Percentiles rank a stretch among this genome's conserved stretches.
phyloP scores from a whole-genome alignment of 1,139 yeast genomes.

The Nakaseomyces kungkrabaensis region DNA sequence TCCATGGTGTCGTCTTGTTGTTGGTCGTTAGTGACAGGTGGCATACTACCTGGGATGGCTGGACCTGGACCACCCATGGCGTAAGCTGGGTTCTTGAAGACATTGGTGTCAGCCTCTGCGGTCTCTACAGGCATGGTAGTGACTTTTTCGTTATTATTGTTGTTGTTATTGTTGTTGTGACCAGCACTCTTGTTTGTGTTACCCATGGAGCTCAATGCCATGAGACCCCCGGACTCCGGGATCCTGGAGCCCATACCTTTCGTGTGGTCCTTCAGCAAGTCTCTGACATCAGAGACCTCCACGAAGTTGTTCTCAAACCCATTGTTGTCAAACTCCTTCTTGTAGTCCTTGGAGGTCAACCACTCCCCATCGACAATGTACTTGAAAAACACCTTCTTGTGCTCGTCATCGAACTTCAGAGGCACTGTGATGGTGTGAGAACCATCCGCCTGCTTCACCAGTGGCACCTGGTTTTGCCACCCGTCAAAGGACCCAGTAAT shows the following conservation, averaged over 20 bases:
- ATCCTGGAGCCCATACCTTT: conserved; percentile 32
- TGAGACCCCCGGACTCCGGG: conserved; percentile 45
- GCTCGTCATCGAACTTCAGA: conserved; percentile 32
- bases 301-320: conserved; percentile 59
- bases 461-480: conserved; percentile 56
- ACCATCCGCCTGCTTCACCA: conserved; percentile 55
- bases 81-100: conserved; percentile 1
- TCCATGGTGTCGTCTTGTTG: neutral
- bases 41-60: neutral
- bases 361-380: conserved; percentile 72
- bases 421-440: conserved; percentile 52
- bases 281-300: conserved; percentile 28
- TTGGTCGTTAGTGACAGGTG: neutral
- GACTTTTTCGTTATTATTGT: conserved; percentile 8
- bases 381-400: conserved; percentile 47
- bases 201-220: neutral
- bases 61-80: conserved; percentile 12
- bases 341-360: conserved; percentile 43
- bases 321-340: conserved; percentile 34
- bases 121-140: neutral
- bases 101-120: conserved; percentile 1
- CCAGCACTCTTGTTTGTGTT: neutral
- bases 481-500: conserved; percentile 72
- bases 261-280: conserved; percentile 8
- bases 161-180: neutral